A percentile compares a stretch with the other conserved stretches of the same genome.
These are phyloP conservation scores for Aethionema arabicum DNA, from an alignment of 345 rosid species.

Conservation along the genomic window DNA sequence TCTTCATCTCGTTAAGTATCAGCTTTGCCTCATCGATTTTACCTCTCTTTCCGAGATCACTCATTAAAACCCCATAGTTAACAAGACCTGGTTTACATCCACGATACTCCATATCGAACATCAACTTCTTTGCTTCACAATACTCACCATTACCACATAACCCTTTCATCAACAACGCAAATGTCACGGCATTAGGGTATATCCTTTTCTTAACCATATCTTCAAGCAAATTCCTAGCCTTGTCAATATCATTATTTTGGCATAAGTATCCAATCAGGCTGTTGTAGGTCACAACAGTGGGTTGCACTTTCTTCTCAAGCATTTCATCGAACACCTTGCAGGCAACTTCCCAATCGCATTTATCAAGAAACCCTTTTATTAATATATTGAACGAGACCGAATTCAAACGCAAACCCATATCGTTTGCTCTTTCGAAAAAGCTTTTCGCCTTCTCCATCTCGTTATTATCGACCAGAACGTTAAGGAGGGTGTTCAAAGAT, in stretches of 20 bases:
- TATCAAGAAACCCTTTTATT: conserved; percentile 57
- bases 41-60: conserved; percentile 79
- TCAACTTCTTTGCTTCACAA: conserved; percentile 62
- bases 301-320: conserved; percentile 70
- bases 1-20: conserved; percentile 78
- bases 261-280: conserved; percentile 58
- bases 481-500: conserved; percentile 62
- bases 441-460: conserved; percentile 51
- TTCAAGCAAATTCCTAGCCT: conserved; percentile 51
- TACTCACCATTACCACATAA: conserved; percentile 58
- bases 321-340: conserved; percentile 67
- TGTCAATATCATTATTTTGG: conserved; percentile 42
- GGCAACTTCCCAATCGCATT: conserved; percentile 45
- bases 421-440: conserved; percentile 42
- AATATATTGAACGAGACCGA: conserved; percentile 66
- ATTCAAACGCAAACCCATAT: conserved; percentile 66
- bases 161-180: conserved; percentile 74
- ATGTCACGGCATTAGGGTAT: conserved; percentile 56
- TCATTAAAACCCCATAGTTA: conserved; percentile 81
- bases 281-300: conserved; percentile 66
- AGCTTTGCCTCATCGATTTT: conserved; percentile 64
- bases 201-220: conserved; percentile 55
- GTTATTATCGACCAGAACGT: conserved; percentile 61
- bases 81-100: conserved; percentile 67
- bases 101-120: conserved; percentile 89